phyloP scores from a whole-genome alignment of 1,139 yeast species.

The Candida sp. region DNA sequence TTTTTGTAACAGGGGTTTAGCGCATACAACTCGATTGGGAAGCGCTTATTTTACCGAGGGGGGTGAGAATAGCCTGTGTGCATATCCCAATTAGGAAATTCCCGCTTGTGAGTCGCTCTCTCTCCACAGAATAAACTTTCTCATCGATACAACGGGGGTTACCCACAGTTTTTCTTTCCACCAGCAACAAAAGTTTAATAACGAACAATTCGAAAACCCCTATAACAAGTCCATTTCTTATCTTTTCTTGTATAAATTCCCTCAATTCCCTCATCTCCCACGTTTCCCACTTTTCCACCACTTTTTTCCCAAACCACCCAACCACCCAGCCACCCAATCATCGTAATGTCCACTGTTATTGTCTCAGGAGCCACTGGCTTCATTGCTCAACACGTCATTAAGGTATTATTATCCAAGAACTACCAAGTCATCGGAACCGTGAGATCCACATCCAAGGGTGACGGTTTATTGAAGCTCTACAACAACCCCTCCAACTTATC shows the following conservation, averaged over 20 bases:
- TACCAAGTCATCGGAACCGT: conserved; percentile 42
- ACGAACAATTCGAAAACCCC: too few species aligned
- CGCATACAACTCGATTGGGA: neutral
- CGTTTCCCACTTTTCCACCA: too few species aligned
- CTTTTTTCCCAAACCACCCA: too few species aligned
- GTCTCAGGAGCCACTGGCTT: conserved; percentile 47
- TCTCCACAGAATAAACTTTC: neutral
- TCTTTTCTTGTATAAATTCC: neutral
- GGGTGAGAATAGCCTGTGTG: too few species aligned
- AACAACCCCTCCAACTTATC: conserved; percentile 20
- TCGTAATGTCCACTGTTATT: conserved; percentile 22
- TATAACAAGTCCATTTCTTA: neutral
- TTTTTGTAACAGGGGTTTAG: neutral
- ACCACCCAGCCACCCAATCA: too few species aligned
- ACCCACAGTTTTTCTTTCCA: neutral
- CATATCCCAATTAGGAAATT: conserved; percentile 3
- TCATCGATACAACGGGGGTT: too few species aligned
- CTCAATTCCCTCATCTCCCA: too few species aligned
- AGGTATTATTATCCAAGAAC: conserved; percentile 26
- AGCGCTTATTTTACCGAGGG: too few species aligned
- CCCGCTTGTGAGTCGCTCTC: conserved; percentile 8
- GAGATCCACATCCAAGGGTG: conserved; percentile 37
- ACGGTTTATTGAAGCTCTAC: conserved; percentile 21
- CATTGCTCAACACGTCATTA: conserved; percentile 36
- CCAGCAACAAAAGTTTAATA: too few species aligned